These are phyloP conservation scores for Lonicera japonica DNA, from an alignment of 129 eudicot genomes.

Conservation along the genomic window DNA sequence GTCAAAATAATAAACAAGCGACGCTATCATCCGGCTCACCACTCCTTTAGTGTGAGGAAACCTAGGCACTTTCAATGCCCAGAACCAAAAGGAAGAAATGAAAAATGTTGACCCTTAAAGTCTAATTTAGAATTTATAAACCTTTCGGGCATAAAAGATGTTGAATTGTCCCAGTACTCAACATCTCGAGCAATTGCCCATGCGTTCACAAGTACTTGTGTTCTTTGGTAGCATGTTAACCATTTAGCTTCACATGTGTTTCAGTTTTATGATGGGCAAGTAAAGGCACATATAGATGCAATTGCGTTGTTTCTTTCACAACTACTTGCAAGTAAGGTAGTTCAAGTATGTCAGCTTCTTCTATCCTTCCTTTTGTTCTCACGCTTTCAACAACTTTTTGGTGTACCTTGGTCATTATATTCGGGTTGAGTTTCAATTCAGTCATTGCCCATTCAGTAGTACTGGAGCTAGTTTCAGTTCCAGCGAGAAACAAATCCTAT, in stretches of 20 bases:
- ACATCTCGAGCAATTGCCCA: conserved; percentile 36
- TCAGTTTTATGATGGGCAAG: conserved; percentile 28
- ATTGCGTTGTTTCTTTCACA: conserved; percentile 32
- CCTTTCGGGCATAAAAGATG: conserved; percentile 32
- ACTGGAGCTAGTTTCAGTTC: conserved; percentile 35
- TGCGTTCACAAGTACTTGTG: conserved; percentile 27
- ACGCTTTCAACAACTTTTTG: conserved; percentile 27
- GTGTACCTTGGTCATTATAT: conserved; percentile 16
- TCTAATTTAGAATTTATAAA: conserved; percentile 16
- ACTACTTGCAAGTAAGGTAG: conserved; percentile 34
- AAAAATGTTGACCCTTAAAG: conserved; percentile 30
- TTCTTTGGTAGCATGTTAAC: conserved; percentile 20
- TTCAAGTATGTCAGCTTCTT: conserved; percentile 22
- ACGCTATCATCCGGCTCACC: conserved; percentile 29
- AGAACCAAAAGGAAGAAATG: conserved; percentile 41
- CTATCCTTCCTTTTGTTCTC: conserved; percentile 15
- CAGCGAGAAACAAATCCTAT: conserved; percentile 37
- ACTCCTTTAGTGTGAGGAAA: conserved; percentile 31
- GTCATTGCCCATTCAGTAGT: conserved; percentile 43
- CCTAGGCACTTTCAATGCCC: conserved; percentile 46
- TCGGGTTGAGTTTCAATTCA: conserved; percentile 19
- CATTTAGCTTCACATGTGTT: conserved; percentile 8
- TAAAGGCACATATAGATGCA: conserved; percentile 23
- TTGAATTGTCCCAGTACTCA: conserved; percentile 23
- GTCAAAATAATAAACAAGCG: conserved; percentile 37